Conservation (phyloP, 2,329 filamentous ascomycete genomes). For the Trichophyton verrucosum region DNA sequence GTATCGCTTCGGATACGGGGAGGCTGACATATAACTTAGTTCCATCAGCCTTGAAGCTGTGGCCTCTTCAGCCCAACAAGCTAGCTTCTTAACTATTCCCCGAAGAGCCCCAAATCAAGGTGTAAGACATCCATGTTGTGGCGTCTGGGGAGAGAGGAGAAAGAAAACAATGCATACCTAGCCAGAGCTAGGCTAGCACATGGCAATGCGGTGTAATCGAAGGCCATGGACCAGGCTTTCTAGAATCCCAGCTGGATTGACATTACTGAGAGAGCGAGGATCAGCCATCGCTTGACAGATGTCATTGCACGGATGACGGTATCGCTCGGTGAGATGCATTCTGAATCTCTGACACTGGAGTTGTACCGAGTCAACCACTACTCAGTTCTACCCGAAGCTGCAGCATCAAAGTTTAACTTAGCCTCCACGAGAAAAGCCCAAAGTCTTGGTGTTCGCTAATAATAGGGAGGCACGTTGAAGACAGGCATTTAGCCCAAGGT, state of each 20-base stretch:
- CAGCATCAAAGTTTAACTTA: background rate
- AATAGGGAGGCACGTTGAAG: background rate
- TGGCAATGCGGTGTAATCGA: background rate
- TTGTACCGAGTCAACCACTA: background rate
- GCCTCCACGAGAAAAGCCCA: background rate
- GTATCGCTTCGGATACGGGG: background rate
- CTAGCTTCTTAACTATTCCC: background rate
- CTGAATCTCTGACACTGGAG: background rate
- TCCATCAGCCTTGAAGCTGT: background rate
- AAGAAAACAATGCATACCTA: background rate
- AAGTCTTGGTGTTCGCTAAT: background rate
- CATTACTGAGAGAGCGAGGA: background rate
- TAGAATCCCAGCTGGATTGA: background rate
- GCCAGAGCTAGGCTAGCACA: background rate
- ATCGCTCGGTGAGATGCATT: background rate
- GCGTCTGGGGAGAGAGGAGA: background rate
- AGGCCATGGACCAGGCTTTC: background rate
- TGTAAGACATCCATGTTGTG: background rate
- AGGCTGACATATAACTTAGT: background rate
- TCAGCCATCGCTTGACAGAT: background rate
- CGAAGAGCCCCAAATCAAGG: background rate
- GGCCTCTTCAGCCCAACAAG: background rate
- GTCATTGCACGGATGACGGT: background rate
- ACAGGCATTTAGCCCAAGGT: background rate
- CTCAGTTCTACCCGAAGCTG: background rate